Evolutionary conservation across 805 yeast species (phyloP), one percentile per base, ranked within the genome.

Genomic region (Nakazawaea pomicola): DNA sequence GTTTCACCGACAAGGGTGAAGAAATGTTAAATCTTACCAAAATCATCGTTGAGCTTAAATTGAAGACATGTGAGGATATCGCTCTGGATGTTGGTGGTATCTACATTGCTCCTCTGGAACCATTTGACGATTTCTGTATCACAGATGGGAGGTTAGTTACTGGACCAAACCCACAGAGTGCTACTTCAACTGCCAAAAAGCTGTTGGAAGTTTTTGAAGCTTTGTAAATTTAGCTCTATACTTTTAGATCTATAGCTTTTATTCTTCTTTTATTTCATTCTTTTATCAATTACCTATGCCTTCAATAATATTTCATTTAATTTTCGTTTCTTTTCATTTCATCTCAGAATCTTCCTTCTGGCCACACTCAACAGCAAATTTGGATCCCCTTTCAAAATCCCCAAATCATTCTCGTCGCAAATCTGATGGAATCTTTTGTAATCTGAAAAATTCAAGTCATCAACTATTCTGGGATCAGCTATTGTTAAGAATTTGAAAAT

Each of bases 91-190:
- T 55, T 24, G 72, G 74, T 41, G 82, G 74, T 30, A 60, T 45
- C 19, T 74, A 62, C 52, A 58, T 60, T 29, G 56, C 63, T 17
- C 82, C 84, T 34, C 49, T 58, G 6, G 71, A 67, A 12, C 77
- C 80, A 28, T 77, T 72, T 65, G 80, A 56, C 30, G 74, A 67
- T 32, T 76, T 61, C 49, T 54, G 72, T 14, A 64, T 76, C 32
- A 60, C 61, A 20, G 86, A 80, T 52, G 82, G 80, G 20, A 72
- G 72, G 50, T 40, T 80, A 31, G 76, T 80, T 30, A 72, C 83
- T n/a, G 87, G 87, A 35, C 74, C 71, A 18, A 80, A 80, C 61
- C 86, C 86, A 17, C 75, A 73, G 15, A 68, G 77, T 33, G 80
- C 81, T 10, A 43, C 51, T 10, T 63, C 68, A 5, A 69, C 78